Conservation (phyloP, 208 protist genomes). For the Trypanosoma avium region DNA sequence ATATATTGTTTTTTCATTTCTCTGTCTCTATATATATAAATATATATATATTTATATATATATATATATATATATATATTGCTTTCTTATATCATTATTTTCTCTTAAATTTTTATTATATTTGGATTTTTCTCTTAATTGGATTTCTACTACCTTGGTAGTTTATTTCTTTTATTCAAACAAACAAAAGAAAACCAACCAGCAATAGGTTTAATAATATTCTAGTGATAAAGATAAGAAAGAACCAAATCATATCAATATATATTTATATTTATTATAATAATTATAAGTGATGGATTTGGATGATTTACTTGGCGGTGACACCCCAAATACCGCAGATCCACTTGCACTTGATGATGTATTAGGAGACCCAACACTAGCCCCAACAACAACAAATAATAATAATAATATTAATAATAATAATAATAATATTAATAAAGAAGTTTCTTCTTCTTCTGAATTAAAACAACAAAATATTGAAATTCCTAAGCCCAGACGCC, state of each 20-base stretch:
- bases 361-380: background rate
- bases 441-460: background rate
- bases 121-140: no score
- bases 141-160: no score
- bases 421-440: background rate
- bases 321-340: background rate
- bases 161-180: no score
- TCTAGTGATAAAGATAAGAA: no score
- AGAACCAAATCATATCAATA: background rate
- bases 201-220: no score
- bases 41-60: no score
- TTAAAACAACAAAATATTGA: background rate
- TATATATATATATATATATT: no score
- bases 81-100: no score
- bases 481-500: constrained; percentile 8
- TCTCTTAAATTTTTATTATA: no score
- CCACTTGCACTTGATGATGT: constrained; percentile 7
- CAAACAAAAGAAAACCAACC: no score
- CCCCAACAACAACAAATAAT: background rate
- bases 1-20: no score
- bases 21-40: no score
- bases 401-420: background rate
- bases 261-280: background rate
- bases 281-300: constrained; percentile 10
- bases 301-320: constrained; percentile 13